These are phyloP conservation scores for Trichoderma endophyticum DNA, from an alignment of 2,329 filamentous ascomycete species.

Conservation along the genomic window DNA sequence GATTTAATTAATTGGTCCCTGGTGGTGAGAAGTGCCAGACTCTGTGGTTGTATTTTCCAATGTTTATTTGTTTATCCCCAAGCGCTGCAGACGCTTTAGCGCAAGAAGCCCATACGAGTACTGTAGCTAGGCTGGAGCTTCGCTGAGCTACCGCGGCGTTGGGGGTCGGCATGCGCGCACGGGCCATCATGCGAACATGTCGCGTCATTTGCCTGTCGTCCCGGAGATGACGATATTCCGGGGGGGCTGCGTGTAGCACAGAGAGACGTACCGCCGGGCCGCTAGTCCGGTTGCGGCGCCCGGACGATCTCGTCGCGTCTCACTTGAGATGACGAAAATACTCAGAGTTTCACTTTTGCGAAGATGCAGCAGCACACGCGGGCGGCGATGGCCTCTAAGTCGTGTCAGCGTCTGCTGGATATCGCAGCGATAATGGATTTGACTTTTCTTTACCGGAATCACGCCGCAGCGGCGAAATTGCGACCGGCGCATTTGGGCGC, in stretches of 20 bases:
- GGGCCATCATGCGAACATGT: conserved; percentile 21
- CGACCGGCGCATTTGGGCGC: background rate
- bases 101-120: conserved; percentile 3
- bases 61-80: conserved; percentile 37
- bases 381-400: background rate
- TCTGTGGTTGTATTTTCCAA: conserved; percentile 19
- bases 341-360: conserved; percentile 5
- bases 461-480: background rate
- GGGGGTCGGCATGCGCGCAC: conserved; percentile 26
- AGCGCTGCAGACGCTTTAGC: conserved; percentile 21
- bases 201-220: conserved; percentile 30
- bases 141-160: conserved; percentile 8
- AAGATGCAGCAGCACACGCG: background rate
- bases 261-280: background rate
- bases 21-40: background rate
- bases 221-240: conserved; percentile 33
- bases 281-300: conserved; percentile 18
- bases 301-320: conserved; percentile 21
- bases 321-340: conserved; percentile 8
- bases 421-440: background rate
- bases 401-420: background rate
- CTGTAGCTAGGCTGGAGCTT: background rate
- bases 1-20: conserved; percentile 13
- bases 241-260: conserved; percentile 15
- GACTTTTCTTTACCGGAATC: background rate